Evolutionary conservation across 2,329 filamentous ascomycete genomes (phyloP), one percentile per base, ranked within the genome.

Genomic region (Stachybotrys chlorohalonatus): DNA sequence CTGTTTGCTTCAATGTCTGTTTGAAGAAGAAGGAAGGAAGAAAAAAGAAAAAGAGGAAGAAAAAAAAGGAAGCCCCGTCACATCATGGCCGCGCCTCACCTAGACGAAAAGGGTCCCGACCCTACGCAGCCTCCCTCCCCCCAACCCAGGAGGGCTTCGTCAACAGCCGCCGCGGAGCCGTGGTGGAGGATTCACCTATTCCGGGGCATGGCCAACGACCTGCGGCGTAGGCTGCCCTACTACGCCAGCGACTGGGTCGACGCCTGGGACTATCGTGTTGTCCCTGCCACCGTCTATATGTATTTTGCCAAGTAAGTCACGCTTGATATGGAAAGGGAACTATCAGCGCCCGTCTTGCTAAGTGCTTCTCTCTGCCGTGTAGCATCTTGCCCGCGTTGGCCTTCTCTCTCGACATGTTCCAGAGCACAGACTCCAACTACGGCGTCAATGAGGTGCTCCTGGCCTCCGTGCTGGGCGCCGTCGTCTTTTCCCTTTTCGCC

Each of bases 371-470:
- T 5, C 9, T 16, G 53, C 54, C 53, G 64, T 54, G 53, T 64
- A 94, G 89, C 73, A 94, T 95, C 64, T 73, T 95, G 11, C 90
- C 91, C 1, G 90, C 91, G 1, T 73, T 95, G 56, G 91, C 91
- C 51, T 95, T 95, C 72, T 94, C 89, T 1, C 78, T 95, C 53
- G 90, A 96, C 70, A 95, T 96, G 91, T 94, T 95, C 66, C 87
- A 86, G 57, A 93, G 92, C 71, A 96, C 90, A 0, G 76, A 86
- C 57, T 87, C 86, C 70, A 87, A 88, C 61, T 95, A 90, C 64
- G 90, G 91, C 52, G 90, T 96, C 55, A 95, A 95, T 67, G 91
- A 96, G 72, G 90, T 94, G 2, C 76, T 96, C n/a, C 76, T 96
- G 45, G 80, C 91, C 7, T 95, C 89, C 1, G 90, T 95, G 1